Base-by-base conservation (phyloP, 306 rosid genomes). In the Rubus parviflorus region DNA sequence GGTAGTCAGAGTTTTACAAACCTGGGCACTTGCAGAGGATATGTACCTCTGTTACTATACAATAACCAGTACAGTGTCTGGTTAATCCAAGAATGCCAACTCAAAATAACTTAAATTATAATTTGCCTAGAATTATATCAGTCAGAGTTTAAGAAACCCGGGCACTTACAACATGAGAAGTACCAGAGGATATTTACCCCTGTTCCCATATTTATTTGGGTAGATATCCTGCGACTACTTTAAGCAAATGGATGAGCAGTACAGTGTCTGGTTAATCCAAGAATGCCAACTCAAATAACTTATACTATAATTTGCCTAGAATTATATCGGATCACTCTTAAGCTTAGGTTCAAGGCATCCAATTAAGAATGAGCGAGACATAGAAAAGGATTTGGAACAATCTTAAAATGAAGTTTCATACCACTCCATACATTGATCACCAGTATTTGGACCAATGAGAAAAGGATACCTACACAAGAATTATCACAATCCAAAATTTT, bases 401-500 rank as follows among this genome's bases (percentile, higher is more conserved):
- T 48, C 1, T 48, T 0, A 14, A 46, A 45, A 45, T 68, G 25
- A 54, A 49, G 23, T 45, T 15, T n/a, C 68, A 43, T 70, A 90
- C 90, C 86, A 66, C 92, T 90, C 85, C 92, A 74, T 90, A 85
- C 78, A 90, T 73, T 23, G 89, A 81, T 80, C 66, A 64, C 86
- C 85, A 25, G 64, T 81, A 75, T 70, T 83, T 85, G 75, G 83
- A 83, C 85, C 95, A 62, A 88, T 52, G 73, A 90, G 88, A 80
- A 88, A 90, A 78, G 92, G 96, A 83, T 88, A 88, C 87, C 91
- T 86, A 85, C 83, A 90, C 60, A 73, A 53, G 58, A 30, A 30
- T 30, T 30, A 30, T 73, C 51, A 45, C 17, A 47, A 60, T 37
- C 8, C 8, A 64, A 56, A 73, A 38, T 71, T 68, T 56, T 53